These are phyloP conservation scores for Suhomyces canberraensis DNA, from an alignment of 805 yeast genomes.

Conservation along the genomic window DNA sequence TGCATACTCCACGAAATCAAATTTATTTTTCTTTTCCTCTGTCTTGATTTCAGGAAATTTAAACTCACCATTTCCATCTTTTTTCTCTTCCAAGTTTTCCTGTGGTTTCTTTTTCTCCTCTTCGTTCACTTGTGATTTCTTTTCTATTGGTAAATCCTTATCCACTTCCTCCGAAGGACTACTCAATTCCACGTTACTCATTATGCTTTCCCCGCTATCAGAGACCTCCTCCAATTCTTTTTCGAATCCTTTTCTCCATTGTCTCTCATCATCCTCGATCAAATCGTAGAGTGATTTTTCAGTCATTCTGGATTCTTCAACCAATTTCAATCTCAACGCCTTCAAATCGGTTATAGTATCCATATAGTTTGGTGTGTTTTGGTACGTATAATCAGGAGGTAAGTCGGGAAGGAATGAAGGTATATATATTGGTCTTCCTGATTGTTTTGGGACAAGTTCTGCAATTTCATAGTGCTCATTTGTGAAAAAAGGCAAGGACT, in stretches of 20 bases:
- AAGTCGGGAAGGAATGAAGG: conserved; percentile 81
- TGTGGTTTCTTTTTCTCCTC: background rate
- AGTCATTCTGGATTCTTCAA: conserved; percentile 76
- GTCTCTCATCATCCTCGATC: conserved; percentile 37
- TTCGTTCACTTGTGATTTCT: background rate
- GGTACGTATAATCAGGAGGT: conserved; percentile 93
- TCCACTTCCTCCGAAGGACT: background rate
- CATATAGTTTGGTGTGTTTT: conserved; percentile 67
- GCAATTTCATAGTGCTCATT: conserved; percentile 50
- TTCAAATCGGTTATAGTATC: conserved; percentile 66
- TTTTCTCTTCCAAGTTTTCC: background rate
- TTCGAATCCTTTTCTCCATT: conserved; percentile 29
- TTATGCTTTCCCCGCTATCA: background rate
- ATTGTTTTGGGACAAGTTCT: conserved; percentile 52
- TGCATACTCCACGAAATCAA: conserved; percentile 61
- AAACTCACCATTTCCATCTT: background rate
- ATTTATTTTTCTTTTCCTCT: conserved; percentile 11
- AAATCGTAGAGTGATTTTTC: conserved; percentile 72
- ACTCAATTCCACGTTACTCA: background rate
- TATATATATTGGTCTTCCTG: conserved; percentile 42
- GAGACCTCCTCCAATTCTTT: conserved; percentile 15
- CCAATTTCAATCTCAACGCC: conserved; percentile 64
- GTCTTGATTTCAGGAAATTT: background rate
- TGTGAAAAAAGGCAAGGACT: conserved; percentile 51
- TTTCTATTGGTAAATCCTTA: conserved; percentile 2